Base-by-base conservation (phyloP, 176 grass and related monocot genomes). In the Thalia dealbata region DNA sequence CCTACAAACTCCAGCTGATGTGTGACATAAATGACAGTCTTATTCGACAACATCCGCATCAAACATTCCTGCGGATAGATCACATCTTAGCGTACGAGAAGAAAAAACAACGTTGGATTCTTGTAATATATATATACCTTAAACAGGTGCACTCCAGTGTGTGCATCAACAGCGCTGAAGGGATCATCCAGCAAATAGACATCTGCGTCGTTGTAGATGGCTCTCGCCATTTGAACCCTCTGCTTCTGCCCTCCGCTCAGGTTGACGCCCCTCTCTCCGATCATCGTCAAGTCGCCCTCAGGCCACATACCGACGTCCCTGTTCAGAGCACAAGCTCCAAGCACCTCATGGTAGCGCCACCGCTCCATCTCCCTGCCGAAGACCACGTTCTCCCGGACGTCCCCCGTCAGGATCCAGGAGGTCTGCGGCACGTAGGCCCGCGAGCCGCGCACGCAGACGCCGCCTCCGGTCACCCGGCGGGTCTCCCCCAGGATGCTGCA, bases 191-290 rank as follows among this genome's bases (percentile, higher is more conserved):
- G 78, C 48, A 96, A 80, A 50, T 84, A 89, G 72, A 91, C 79
- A 74, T 96, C 88, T 50, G 88, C 76, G 59, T 91, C 42, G 59
- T 70, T 86, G 65, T 96, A 96, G 70, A 96, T 73, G 70, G 92
- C 86, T 78, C 92, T 90, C 22, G 92, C 88, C 67, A 96, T 75
- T 68, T 96, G 92, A 76, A 96, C 86, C 82, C 92, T 91, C 71
- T 96, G 92, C 76, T 96, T 96, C 88, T 96, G 92, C 6, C 92
- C 92, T 23, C 92, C 92, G 71, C 92, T 96, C n/a, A 96, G 79
- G 73, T 96, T 96, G 15, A 87, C 80, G 43, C 92, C 92, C 74
- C 92, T 89, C 74, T 96, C 92, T 48, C 79, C 88, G 14, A 96
- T 70, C 64, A 91, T 5, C 16, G 88, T 91, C 81, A 96, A 73